Percentiles rank a stretch among this genome's conserved stretches.
Evolutionary conservation across 2,329 filamentous ascomycete species (phyloP).

Genomic region (Epichloe hybrida): DNA sequence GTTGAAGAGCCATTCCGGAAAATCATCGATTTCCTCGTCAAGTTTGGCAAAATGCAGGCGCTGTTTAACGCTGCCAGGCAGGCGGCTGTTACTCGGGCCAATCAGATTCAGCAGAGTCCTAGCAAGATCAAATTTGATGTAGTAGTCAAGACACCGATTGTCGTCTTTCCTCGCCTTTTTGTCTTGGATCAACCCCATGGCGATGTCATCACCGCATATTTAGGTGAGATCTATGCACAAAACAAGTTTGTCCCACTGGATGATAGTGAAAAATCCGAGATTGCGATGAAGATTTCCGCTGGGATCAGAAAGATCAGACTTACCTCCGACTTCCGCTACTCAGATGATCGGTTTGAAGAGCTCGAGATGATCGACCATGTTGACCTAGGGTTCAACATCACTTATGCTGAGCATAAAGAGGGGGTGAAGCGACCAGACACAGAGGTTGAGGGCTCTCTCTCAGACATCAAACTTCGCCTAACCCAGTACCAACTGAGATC

Average conservation of each 20-base stretch:
- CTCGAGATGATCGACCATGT: slow-evolving; percentile 96
- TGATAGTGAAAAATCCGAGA: slow-evolving; percentile 56
- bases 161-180: slow-evolving; percentile 79
- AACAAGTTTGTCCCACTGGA: slow-evolving; percentile 83
- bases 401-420: slow-evolving; percentile 72
- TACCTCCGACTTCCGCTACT: slow-evolving; percentile 79
- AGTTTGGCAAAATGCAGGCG: slow-evolving; percentile 99
- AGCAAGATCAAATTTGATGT: slow-evolving; percentile 91
- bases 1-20: slow-evolving; percentile 94
- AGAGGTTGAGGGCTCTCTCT: slow-evolving; percentile 85
- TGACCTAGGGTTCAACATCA: slow-evolving; percentile 84
- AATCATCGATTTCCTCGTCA: slow-evolving; percentile 94
- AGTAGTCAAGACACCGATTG: slow-evolving; percentile 84
- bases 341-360: slow-evolving; percentile 60
- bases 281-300: slow-evolving; percentile 79
- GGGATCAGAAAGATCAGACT: slow-evolving; percentile 87
- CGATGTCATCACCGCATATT: slow-evolving; percentile 79
- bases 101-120: slow-evolving; percentile 79
- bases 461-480: slow-evolving; percentile 77
- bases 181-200: slow-evolving; percentile 54
- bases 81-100: slow-evolving; percentile 86
- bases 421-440: slow-evolving; percentile 74
- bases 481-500: slow-evolving; percentile 89
- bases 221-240: slow-evolving; percentile 94
- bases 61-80: slow-evolving; percentile 95